Evolutionary conservation across 1,139 yeast species (phyloP).

Genomic region (Geotrichum restrictum): DNA sequence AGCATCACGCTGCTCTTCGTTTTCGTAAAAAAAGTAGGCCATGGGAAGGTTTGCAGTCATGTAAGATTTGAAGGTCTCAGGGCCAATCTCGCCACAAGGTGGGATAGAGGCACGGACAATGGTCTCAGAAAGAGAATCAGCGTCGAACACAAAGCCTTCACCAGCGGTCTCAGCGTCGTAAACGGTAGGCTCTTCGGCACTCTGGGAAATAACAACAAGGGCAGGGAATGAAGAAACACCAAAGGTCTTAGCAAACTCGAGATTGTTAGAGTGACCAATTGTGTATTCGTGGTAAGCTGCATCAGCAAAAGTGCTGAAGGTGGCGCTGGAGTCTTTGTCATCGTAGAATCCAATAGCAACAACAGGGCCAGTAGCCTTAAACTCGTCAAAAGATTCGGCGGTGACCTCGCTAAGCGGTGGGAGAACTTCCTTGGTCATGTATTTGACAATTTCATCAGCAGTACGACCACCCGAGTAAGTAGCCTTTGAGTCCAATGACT

Average conservation of each 20-base stretch:
- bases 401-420: slow-evolving; percentile 68
- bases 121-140: slow-evolving; percentile 40
- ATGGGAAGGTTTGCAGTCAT: slow-evolving; percentile 71
- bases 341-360: slow-evolving; percentile 48
- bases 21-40: slow-evolving; percentile 80
- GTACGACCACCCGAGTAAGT: slow-evolving; percentile 78
- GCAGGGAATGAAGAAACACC: slow-evolving; percentile 46
- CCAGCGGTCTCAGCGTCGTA: slow-evolving; percentile 39
- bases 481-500: slow-evolving; percentile 51
- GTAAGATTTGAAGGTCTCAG: slow-evolving; percentile 73
- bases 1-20: slow-evolving; percentile 60
- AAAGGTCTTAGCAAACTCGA: slow-evolving; percentile 46
- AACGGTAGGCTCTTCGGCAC: slow-evolving; percentile 45
- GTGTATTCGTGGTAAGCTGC: slow-evolving; percentile 56
- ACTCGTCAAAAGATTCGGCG: slow-evolving; percentile 49
- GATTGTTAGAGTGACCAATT: slow-evolving; percentile 56
- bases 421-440: slow-evolving; percentile 76
- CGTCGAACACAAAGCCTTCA: slow-evolving; percentile 34
- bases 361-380: slow-evolving; percentile 46
- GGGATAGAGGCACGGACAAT: slow-evolving; percentile 68
- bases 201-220: slow-evolving; percentile 47
- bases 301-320: slow-evolving; percentile 55
- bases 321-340: slow-evolving; percentile 43
- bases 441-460: slow-evolving; percentile 69
- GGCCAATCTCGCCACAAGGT: slow-evolving; percentile 91